Evolutionary conservation across 2,329 filamentous ascomycete species (phyloP), one percentile per base, ranked within the genome.

Genomic region (Polychaeton citri): DNA sequence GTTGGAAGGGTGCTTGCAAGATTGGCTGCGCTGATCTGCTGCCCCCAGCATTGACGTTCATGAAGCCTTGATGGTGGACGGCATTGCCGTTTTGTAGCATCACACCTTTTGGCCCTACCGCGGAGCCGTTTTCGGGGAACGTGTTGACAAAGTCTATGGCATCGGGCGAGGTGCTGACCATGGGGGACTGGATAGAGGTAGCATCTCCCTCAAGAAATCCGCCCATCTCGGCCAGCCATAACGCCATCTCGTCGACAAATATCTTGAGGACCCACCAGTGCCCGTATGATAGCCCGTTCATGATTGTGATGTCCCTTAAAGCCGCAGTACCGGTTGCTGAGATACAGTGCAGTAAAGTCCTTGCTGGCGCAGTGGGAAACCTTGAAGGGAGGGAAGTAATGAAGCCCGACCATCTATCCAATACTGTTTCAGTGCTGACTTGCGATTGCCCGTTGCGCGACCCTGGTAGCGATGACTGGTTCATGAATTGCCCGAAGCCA

Each of bases 231-330:
- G 84, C 85, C 46, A 94, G 68, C 71, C 92, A 95, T 38, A 81
- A 71, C 34, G 86, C 76, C 83, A 93, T 92, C 62, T 96, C 88
- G 52, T 95, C 87, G 35, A 95, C 74, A 69, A 88, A 96, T 39
- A 88, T 87, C 57, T 95, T 94, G 3, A 86, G 86, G 39, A 95
- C 82, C 83, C 83, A 90, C 85, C 85, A 92, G 5, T 81, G 79
- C n/a, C 82, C 80, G 52, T 88, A 92, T 51, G 81, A 87, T 52
- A 79, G 76, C 13, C 80, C 81, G 44, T 81, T 78, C 28, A 75
- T 70, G 34, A 90, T 76, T 1, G 83, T 90, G 38, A 92, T 72
- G 49, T 92, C 85, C 37, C 84, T 72, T 64, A 90, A 75, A 13
- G 83, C 79, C 15, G 81, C 76, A 6, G 80, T 84, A 9, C 82